Evolutionary conservation across 2,329 filamentous ascomycete species (phyloP).

Genomic region (Pseudogymnoascus sp.): DNA sequence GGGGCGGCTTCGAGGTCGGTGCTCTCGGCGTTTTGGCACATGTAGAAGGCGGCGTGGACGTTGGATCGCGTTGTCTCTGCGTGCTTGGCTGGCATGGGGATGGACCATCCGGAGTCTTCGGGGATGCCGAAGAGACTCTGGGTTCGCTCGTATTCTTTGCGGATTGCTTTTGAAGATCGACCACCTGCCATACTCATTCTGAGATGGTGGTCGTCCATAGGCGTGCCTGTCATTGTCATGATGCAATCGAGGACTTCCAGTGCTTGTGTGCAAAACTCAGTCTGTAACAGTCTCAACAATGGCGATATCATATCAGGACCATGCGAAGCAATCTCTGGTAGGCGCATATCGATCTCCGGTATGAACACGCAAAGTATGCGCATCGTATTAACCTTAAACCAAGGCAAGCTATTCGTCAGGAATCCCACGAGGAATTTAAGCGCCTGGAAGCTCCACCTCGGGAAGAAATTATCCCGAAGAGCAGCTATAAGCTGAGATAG

Average conservation of each 20-base stretch:
- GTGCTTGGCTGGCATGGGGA: slow-evolving; percentile 85
- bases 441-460: slow-evolving; percentile 72
- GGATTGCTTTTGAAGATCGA: slow-evolving; percentile 65
- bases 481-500: slow-evolving; percentile 64
- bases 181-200: slow-evolving; percentile 97
- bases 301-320: slow-evolving; percentile 94
- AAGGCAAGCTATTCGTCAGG: slow-evolving; percentile 77
- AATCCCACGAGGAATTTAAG: slow-evolving; percentile 86
- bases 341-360: slow-evolving; percentile 86
- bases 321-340: slow-evolving; percentile 79
- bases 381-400: slow-evolving; percentile 92
- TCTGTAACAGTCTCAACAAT: slow-evolving; percentile 78
- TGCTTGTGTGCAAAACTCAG: slow-evolving; percentile 87
- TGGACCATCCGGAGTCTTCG: slow-evolving; percentile 90
- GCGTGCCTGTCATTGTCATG: slow-evolving; percentile 84
- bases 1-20: slow-evolving; percentile 52
- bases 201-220: slow-evolving; percentile 88
- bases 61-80: slow-evolving; percentile 80
- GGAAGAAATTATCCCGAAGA: slow-evolving; percentile 70
- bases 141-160: slow-evolving; percentile 90
- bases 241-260: slow-evolving; percentile 88
- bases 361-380: slow-evolving; percentile 77
- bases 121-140: slow-evolving; percentile 95
- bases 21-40: slow-evolving; percentile 61
- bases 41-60: slow-evolving; percentile 93